Evolutionary conservation across 371 early-diverging fungal species (phyloP).

Genomic region (Rhizopus sp.): DNA sequence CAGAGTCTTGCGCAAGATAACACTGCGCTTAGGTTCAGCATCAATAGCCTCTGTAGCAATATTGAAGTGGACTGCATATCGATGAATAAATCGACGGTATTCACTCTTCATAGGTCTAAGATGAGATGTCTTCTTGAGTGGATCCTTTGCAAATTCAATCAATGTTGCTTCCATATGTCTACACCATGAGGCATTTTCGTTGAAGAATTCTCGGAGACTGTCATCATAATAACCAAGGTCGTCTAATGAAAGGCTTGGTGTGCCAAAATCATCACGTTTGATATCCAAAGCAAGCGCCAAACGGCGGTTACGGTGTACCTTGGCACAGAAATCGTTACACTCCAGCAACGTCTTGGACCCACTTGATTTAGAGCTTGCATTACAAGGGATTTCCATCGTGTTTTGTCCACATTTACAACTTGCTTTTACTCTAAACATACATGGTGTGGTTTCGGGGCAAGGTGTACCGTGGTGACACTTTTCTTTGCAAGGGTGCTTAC

Average conservation of each 20-base stretch:
- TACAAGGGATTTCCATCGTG: slow-evolving; percentile 58
- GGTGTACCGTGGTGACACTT: slow-evolving; percentile 67
- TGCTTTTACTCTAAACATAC: slow-evolving; percentile 50
- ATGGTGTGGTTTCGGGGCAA: slow-evolving; percentile 67
- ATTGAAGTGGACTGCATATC: slow-evolving; percentile 66
- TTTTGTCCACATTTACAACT: slow-evolving; percentile 77
- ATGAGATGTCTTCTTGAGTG: slow-evolving; percentile 47
- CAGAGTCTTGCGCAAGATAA: slow-evolving; percentile 59
- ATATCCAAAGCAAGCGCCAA: slow-evolving; percentile 73
- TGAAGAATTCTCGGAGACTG: slow-evolving; percentile 62
- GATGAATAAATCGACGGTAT: slow-evolving; percentile 71
- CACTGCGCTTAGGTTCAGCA: slow-evolving; percentile 72
- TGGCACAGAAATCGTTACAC: slow-evolving; percentile 75
- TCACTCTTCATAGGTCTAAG: slow-evolving; percentile 70
- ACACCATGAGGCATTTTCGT: slow-evolving; percentile 60
- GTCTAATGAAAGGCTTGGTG: slow-evolving; percentile 19
- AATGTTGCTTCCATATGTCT: slow-evolving; percentile 61
- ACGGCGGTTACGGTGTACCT: slow-evolving; percentile 71
- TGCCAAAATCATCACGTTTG: slow-evolving; percentile 31
- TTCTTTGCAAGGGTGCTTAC: slow-evolving; percentile 70
- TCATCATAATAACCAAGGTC: slow-evolving; percentile 62
- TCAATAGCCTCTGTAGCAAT: slow-evolving; percentile 70
- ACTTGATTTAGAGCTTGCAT: slow-evolving; percentile 52
- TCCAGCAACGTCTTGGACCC: slow-evolving; percentile 48
- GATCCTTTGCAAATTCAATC: slow-evolving; percentile 63